Base-by-base conservation (phyloP, 345 rosid species). In the Passiflora organensis region DNA sequence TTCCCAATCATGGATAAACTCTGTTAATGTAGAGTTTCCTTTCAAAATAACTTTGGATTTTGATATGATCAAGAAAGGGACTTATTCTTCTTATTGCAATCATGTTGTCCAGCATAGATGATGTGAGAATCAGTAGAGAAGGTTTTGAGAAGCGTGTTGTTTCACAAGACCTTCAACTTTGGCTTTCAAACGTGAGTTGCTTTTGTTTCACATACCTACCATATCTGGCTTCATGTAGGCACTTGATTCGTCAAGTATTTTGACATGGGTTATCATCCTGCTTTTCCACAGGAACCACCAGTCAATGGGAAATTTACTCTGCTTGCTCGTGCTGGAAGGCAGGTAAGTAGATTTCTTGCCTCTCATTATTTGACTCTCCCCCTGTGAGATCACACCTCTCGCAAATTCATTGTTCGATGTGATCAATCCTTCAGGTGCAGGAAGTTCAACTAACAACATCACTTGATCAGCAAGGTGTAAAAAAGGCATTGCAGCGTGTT, bases 91-190 rank as follows among this genome's bases (percentile, higher is more conserved):
- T 49, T 50, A 16, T 44, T n/a, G n/a, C n/a, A n/a, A n/a, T n/a
- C n/a, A n/a, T 51, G 32, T 51, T 48, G 52, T 69, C 21, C 84
- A 91, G 97, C 41, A 82, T 91, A 68, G 81, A 78, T 41, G 83
- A 75, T 18, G 70, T 85, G 50, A 75, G 71, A 70, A 83, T 91
- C 62, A 91, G 69, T 48, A 68, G 82, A 48, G 87, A 91, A 81
- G 97, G 97, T 43, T 87, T 87, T 36, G 95, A 87, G 84, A 91
- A 82, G 71, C 81, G 91, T 43, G 93, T 86, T 23, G 91, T 91
- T 64, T 91, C 97, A 17, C 97, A 83, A 67, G 97, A 91, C 66
- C 63, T 87, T 51, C 97, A 91, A 73, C 86, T 91, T 43, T 91
- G 96, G 91, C 97, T 91, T 64, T 83, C 95, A 46, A 91, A 87